phyloP scores from a whole-genome alignment of 1,139 yeast species.

The Yamadazyma aaseri region DNA sequence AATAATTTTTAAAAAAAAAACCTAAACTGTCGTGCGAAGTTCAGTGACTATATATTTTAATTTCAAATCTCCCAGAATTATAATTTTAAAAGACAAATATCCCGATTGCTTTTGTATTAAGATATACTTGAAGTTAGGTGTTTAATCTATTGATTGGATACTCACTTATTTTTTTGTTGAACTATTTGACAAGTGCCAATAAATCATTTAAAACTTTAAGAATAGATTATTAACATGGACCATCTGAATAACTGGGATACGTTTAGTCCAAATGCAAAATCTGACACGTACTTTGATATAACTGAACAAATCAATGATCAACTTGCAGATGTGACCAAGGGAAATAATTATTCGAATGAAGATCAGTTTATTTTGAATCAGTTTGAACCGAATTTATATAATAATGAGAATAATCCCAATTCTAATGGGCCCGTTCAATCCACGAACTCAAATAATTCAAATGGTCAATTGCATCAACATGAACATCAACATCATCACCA shows the following conservation, averaged over 20 bases:
- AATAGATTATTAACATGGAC: constrained; percentile 10
- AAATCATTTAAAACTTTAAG: neutral
- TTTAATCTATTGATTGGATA: too few relatives aligned
- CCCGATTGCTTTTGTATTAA: too few relatives aligned
- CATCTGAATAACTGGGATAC: constrained; percentile 14
- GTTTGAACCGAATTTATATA: constrained; percentile 26
- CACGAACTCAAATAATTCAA: neutral
- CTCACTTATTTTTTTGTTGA: too few relatives aligned
- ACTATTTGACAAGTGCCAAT: too few relatives aligned
- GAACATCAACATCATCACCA: neutral
- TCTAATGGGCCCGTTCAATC: neutral
- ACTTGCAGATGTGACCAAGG: constrained; percentile 3
- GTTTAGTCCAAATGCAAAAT: constrained; percentile 12
- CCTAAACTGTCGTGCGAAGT: neutral
- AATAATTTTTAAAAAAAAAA: too few relatives aligned
- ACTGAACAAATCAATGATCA: constrained; percentile 10
- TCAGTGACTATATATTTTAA: neutral
- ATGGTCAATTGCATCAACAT: neutral
- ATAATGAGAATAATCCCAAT: constrained; percentile 11
- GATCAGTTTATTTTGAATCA: constrained; percentile 28
- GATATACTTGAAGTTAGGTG: too few relatives aligned
- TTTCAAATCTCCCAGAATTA: neutral
- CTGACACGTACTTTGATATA: constrained; percentile 14
- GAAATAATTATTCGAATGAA: constrained; percentile 16
- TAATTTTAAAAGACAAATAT: too few relatives aligned